Evolutionary conservation across 768 basidiomycete genomes (phyloP).

Genomic region (Tephrocybe sp.): DNA sequence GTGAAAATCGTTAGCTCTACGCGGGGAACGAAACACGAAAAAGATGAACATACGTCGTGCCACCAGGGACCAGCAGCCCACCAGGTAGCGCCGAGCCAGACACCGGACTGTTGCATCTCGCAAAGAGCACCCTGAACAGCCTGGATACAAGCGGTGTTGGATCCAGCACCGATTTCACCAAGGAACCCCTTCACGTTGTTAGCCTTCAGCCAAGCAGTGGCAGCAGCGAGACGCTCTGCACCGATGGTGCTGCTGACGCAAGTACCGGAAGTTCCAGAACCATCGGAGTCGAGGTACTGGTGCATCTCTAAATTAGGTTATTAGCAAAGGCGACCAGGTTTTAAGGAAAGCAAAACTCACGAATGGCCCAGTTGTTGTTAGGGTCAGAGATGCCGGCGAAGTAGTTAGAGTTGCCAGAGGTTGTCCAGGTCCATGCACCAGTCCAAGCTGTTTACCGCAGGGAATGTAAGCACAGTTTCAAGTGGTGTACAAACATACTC

Average conservation of each 20-base stretch:
- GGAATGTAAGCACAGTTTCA: slow-evolving; percentile 4
- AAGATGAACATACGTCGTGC: slow-evolving; percentile 42
- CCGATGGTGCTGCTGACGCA: slow-evolving; percentile 64
- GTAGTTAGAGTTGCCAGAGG: slow-evolving; percentile 52
- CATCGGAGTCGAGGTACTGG: slow-evolving; percentile 67
- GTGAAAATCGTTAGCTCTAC: neutral
- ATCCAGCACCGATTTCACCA: slow-evolving; percentile 59
- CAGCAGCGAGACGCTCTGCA: slow-evolving; percentile 51
- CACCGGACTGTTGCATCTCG: slow-evolving; percentile 54
- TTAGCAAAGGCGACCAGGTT: neutral
- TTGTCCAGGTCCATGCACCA: slow-evolving; percentile 60
- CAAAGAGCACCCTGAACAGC: slow-evolving; percentile 57
- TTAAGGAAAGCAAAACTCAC: slow-evolving; percentile 26
- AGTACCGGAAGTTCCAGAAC: slow-evolving; percentile 48
- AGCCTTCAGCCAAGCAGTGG: slow-evolving; percentile 56
- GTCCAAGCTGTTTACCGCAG: slow-evolving; percentile 43
- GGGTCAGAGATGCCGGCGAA: slow-evolving; percentile 55
- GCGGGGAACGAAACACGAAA: no score
- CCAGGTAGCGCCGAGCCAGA: slow-evolving; percentile 54
- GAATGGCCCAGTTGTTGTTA: slow-evolving; percentile 57
- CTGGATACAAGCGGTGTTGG: slow-evolving; percentile 39
- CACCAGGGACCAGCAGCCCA: slow-evolving; percentile 69
- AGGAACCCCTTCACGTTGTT: slow-evolving; percentile 63
- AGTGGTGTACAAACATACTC: slow-evolving; percentile 10
- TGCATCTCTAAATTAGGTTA: slow-evolving; percentile 50